These are phyloP conservation scores for Sphagnum contortum DNA, from an alignment of 225 moss, liverwort and hornwort genomes.

Conservation along the genomic window DNA sequence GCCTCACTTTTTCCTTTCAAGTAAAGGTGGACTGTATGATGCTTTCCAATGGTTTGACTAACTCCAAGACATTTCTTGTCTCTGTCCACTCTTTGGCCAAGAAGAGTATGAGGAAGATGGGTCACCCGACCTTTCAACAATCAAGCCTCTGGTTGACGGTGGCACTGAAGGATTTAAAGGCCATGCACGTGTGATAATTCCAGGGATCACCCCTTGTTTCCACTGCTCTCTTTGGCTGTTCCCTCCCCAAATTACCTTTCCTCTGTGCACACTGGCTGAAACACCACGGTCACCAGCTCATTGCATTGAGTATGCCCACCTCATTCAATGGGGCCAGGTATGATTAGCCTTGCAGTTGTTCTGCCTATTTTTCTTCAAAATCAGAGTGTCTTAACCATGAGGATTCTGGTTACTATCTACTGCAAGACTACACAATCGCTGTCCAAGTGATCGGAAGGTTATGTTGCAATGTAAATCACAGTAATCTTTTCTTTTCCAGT, in stretches of 20 bases:
- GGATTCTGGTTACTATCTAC: too few species aligned
- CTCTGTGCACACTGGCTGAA: constrained; percentile 92
- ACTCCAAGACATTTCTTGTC: too few species aligned
- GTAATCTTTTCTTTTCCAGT: too few species aligned
- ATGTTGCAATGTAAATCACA: too few species aligned
- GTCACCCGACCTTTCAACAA: constrained; percentile 57
- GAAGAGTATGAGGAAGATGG: constrained; percentile 88
- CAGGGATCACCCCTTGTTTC: constrained; percentile 92
- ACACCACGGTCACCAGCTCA: constrained; percentile 97
- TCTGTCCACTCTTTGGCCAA: neutral
- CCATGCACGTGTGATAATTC: constrained; percentile 88
- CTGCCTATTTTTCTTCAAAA: too few species aligned
- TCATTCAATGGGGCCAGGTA: constrained; percentile 99
- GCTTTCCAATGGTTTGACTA: too few species aligned
- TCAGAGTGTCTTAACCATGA: too few species aligned
- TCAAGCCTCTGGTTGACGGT: constrained; percentile 96
- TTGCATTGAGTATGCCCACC: constrained; percentile 96
- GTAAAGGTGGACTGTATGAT: too few species aligned
- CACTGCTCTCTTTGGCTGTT: constrained; percentile 97
- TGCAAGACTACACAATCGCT: too few species aligned
- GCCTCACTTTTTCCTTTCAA: too few species aligned
- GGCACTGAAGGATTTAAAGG: constrained; percentile 99
- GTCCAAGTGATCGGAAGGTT: too few species aligned
- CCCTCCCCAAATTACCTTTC: constrained; percentile 98
- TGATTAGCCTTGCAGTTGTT: neutral